Conservation (phyloP, 176 grass and related monocot species). For the Cenchrus purpureus region DNA sequence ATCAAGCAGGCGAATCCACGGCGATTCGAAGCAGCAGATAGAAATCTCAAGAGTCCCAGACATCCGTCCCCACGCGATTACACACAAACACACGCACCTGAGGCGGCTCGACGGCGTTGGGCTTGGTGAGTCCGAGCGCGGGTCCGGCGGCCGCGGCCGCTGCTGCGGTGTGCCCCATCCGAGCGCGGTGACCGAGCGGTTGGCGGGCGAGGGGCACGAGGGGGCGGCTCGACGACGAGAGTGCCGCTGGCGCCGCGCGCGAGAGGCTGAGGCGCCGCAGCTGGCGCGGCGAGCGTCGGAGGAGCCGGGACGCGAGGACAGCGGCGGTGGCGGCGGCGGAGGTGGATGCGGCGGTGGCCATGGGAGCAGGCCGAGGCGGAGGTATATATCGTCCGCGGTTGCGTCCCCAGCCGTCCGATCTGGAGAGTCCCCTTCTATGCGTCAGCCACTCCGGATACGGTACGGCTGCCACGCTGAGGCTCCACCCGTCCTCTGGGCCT, state of each 20-base stretch:
- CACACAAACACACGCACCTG: slow-evolving; percentile 61
- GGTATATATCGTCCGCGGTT: slow-evolving; percentile 59
- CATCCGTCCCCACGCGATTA: neutral
- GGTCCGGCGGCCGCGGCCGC: slow-evolving; percentile 23
- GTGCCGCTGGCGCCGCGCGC: slow-evolving; percentile 11
- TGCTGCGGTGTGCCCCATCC: slow-evolving; percentile 76
- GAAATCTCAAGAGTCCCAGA: neutral
- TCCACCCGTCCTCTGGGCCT: fast-evolving
- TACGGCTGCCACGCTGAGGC: neutral
- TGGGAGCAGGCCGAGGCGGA: neutral
- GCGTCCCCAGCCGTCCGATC: slow-evolving; percentile 54
- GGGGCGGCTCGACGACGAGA: slow-evolving; percentile 24
- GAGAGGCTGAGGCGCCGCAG: slow-evolving; percentile 26
- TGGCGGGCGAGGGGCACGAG: neutral
- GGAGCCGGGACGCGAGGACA: slow-evolving; percentile 40
- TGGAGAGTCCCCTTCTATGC: slow-evolving; percentile 33
- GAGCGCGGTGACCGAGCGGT: slow-evolving; percentile 45
- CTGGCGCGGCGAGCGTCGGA: slow-evolving; percentile 39
- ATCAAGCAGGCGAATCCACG: slow-evolving; percentile 23
- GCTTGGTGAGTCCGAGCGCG: slow-evolving; percentile 82
- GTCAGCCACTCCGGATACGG: slow-evolving; percentile 46
- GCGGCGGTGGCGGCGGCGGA: slow-evolving; percentile 49
- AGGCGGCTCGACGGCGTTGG: slow-evolving; percentile 68
- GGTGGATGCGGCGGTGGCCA: slow-evolving; percentile 56
- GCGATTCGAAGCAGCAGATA: slow-evolving; percentile 4